A percentile compares a stretch with the other conserved stretches of the same genome.
Evolutionary conservation across 2,329 filamentous ascomycete genomes (phyloP).

Genomic region (Cladophialophora exuberans): DNA sequence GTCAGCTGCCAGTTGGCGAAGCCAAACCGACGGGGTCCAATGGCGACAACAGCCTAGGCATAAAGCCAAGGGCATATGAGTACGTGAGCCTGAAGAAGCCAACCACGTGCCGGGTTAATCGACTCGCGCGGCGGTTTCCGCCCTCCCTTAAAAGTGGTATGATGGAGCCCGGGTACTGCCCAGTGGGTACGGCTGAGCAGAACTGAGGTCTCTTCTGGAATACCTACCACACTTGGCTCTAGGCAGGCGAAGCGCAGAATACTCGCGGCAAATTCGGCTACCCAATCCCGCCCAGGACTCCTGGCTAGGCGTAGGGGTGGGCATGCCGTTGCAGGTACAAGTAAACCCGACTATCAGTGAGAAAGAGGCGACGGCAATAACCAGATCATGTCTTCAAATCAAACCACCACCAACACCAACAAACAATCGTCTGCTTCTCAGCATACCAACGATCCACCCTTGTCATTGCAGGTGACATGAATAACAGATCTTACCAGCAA

Average conservation of each 20-base stretch:
- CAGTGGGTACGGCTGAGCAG: too few relatives aligned
- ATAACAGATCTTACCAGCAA: slow-evolving; percentile 24
- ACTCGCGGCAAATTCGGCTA: not conserved
- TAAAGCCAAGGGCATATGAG: too few relatives aligned
- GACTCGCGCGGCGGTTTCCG: too few relatives aligned
- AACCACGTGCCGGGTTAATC: too few relatives aligned
- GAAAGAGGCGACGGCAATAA: slow-evolving; percentile 16
- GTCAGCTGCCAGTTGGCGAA: too few relatives aligned
- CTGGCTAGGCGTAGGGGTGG: not conserved
- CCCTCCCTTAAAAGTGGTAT: too few relatives aligned
- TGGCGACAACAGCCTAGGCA: too few relatives aligned
- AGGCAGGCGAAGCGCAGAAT: not conserved
- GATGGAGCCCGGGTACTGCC: too few relatives aligned
- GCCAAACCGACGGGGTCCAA: too few relatives aligned
- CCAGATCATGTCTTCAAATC: slow-evolving; percentile 14
- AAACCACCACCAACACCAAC: slow-evolving; percentile 19
- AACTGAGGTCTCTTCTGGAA: not conserved
- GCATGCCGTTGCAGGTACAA: not conserved
- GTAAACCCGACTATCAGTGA: slow-evolving; percentile 8
- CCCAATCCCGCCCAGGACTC: not conserved
- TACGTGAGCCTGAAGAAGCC: too few relatives aligned
- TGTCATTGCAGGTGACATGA: not conserved
- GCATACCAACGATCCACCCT: slow-evolving; percentile 21
- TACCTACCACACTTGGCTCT: not conserved
- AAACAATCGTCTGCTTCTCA: slow-evolving; percentile 9